Base-by-base conservation (phyloP, 805 yeast genomes). In the Schizosaccharomyces lindneri region DNA sequence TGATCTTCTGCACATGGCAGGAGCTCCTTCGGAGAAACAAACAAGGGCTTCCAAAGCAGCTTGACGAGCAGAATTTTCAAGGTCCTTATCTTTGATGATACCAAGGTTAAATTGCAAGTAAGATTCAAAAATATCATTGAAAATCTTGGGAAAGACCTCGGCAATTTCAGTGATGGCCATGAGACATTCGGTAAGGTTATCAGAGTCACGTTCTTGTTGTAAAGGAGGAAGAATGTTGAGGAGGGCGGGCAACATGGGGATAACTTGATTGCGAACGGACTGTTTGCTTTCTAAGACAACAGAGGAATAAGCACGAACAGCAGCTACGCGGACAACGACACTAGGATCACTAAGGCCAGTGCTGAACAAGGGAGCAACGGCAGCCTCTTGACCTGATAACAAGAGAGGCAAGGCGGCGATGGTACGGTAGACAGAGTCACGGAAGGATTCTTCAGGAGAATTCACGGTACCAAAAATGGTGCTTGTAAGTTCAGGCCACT, bases 111-210 rank as follows among this genome's bases (percentile, higher is more conserved):
- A 93, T 64, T 85, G 85, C 61, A 88, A 80, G 55, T 93, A 81
- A n/a, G 87, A 83, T 60, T 84, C 82, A 70, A 93, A 90, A 87
- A 90, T 85, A 55, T 87, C 87, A 69, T 79, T 81, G 75, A 93
- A 93, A 81, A 93, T 80, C 69, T 89, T 90, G 62, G 98, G 97
- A 7, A 97, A 97, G 63, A 89, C 74, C 65, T 84, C 90, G 9
- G 89, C 96, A 63, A 93, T 78, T 67, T 93, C 97, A 62, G 89
- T 87, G 66, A 93, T 75, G 6, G 88, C 79, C 71, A 88, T 95
- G 65, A 93, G 78, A n/a, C 89, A 95, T 5, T 87, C 78, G 0
- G 95, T 83, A 65, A 93, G 78, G 5, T 95, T 86, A 17, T 78
- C 75, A 63, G 87, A 93, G 68, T 87, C 85, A 57, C 90, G 89